phyloP scores from a whole-genome alignment of 140 eudicot species.

The Flaveria floridana region DNA sequence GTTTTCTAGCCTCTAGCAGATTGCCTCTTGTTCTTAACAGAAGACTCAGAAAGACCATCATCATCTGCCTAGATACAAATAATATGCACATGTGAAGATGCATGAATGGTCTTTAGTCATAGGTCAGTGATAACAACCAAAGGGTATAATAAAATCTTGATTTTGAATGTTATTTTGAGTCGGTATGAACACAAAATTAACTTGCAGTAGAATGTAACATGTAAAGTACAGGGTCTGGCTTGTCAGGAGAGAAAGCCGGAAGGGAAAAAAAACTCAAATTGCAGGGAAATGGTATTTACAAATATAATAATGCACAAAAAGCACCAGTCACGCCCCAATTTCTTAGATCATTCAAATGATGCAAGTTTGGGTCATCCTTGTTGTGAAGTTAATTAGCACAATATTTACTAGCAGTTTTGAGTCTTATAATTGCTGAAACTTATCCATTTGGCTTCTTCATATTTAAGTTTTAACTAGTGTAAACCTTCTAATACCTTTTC shows the following conservation, averaged over 20 bases:
- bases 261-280: no score
- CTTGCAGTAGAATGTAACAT: not conserved
- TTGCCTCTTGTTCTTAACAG: constrained; percentile 41
- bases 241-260: not conserved
- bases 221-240: constrained; percentile 12
- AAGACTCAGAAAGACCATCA: constrained; percentile 34
- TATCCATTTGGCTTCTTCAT: not conserved
- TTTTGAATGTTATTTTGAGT: not conserved
- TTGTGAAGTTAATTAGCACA: not conserved
- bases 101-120: no score
- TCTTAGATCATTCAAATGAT: not conserved
- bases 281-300: not conserved
- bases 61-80: constrained; percentile 54
- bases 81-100: constrained; percentile 16
- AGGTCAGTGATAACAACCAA: no score
- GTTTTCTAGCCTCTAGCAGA: constrained; percentile 36
- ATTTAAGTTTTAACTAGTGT: not conserved
- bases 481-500: not conserved
- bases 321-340: not conserved
- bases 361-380: not conserved
- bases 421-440: not conserved
- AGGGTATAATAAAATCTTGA: constrained; percentile 10
- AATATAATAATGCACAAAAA: not conserved
- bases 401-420: not conserved
- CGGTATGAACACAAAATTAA: not conserved